Base-by-base conservation (phyloP, 2,329 filamentous ascomycete species). In the Sporothrix euskadiensis region DNA sequence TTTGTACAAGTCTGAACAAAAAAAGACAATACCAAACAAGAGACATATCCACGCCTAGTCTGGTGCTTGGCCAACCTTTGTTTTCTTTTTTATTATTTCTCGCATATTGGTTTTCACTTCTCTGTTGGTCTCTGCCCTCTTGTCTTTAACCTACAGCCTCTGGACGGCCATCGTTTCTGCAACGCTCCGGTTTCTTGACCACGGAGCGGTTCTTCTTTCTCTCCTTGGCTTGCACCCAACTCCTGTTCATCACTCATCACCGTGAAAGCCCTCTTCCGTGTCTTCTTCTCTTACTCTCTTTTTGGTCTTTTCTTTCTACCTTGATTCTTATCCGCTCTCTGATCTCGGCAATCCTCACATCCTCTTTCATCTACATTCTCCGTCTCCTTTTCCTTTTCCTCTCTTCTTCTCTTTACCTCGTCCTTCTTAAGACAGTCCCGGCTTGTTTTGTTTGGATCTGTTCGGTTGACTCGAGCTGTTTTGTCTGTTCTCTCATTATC, bases 381-480 rank as follows among this genome's bases (percentile, higher is more conserved):
- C 26, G 22, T n/a, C 7, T 32, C 41, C 19, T 16, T 69, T 39
- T 41, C 14, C n/a, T 63, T n/a, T 41, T 6, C 19, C 14, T 19
- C 35, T 32, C 22, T 66, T 54, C 41, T n/a, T 8, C 44, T 44
- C 44, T 35, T 47, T 52, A 6, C 26, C 65, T 56, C 10, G 32
- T 56, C 32, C 19, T 9, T 52, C n/a, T 54, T 32, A 39, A 14
- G 54, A 57, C n/a, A 32, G 49, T 35, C 14, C 32, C 14, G 32
- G 44, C 47, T 68, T 68, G 65, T 68, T 54, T 69, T 69, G 66
- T 69, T 68, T 72, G 54, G 71, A 56, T 26, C n/a, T 30, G 54
- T 52, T 73, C 65, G 71, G 71, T 73, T 69, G 71, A 73, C 30
- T 52, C 65, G 71, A 73, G 63, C 41, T 69, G 41, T 32, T 57